Base-by-base conservation (phyloP, 192 early-diverging fungal genomes). In the Coemansia sp. region DNA sequence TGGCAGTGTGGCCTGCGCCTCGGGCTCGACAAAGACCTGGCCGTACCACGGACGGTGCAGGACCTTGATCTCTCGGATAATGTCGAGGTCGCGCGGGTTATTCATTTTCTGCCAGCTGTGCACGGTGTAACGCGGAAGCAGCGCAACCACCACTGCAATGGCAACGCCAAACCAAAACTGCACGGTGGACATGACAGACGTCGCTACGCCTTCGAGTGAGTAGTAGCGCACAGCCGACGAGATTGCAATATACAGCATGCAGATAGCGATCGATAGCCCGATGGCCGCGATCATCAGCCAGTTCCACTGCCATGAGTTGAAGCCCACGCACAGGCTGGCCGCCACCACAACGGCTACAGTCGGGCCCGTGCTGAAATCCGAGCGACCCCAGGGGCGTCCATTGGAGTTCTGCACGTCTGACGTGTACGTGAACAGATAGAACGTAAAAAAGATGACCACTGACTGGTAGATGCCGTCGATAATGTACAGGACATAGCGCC, bases 391-490 rank as follows among this genome's bases (percentile, higher is more conserved):
- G 16, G 75, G 76, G 16, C 69, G 63, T 8, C 93, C 93, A 29
- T 71, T 58, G 3, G 60, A 39, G 69, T 88, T 78, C 18, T 85
- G 71, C 16, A 82, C 74, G 7, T 83, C 62, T 1, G 85, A 70
- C 19, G 61, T 47, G 60, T 87, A 85, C 27, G 82, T 85, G 43
- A 88, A 84, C 32, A 88, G 67, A 49, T 88, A 85, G 66, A 88
- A 89, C 29, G 85, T 84, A 70, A 92, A 93, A 71, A 86, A 98
- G 51, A 91, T 91, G 12, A 96, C 85, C 11, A 93, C 65, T 4
- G 94, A 96, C 81, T 98, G 94, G 85, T 92, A 99, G 22, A 98
- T 74, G 24, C 90, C 96, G 67, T 99, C 93, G 13, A 89, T 27
- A 64, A 95, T 88, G 69, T 93, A 98, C 54, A 87, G 43, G 82